Evolutionary conservation across 2,329 filamentous ascomycete genomes (phyloP).

Genomic region (Penicillium sp.): DNA sequence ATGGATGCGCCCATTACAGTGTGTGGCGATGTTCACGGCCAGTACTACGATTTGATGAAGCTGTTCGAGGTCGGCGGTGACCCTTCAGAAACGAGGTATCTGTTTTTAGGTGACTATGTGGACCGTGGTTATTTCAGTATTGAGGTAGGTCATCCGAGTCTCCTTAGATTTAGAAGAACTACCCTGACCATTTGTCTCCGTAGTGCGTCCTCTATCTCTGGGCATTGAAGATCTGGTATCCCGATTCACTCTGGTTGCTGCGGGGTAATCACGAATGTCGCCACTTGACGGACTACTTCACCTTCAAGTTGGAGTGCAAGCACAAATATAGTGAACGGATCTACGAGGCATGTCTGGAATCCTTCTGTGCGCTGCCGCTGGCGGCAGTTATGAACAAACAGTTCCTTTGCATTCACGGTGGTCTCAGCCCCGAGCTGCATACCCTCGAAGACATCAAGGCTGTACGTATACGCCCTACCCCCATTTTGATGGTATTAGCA

Average conservation of each 20-base stretch:
- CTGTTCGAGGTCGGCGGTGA: conserved; percentile 97
- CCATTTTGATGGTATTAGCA: neutral
- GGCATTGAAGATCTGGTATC: conserved; percentile 98
- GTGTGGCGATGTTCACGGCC: conserved; percentile 95
- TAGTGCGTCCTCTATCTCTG: conserved; percentile 94
- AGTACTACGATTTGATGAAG: conserved; percentile 99
- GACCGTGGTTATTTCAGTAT: conserved; percentile 99
- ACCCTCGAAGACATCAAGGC: conserved; percentile 90
- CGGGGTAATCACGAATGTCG: conserved; percentile 98
- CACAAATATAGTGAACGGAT: conserved; percentile 97
- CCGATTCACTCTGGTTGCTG: conserved; percentile 92
- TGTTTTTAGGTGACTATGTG: conserved; percentile 97
- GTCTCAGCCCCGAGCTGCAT: conserved; percentile 91
- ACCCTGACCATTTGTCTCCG: conserved; percentile 10
- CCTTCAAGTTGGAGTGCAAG: conserved; percentile 99
- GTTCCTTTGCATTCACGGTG: conserved; percentile 97
- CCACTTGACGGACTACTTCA: conserved; percentile 99
- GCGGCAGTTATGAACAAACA: conserved; percentile 99
- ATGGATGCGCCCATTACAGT: conserved; percentile 99
- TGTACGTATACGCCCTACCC: conserved; percentile 51
- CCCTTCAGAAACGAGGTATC: conserved; percentile 90
- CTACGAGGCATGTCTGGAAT: conserved; percentile 98
- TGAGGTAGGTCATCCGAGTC: conserved; percentile 55
- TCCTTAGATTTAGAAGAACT: neutral
- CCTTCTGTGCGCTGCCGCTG: conserved; percentile 89